Evolutionary conservation across 2,329 filamentous ascomycete species (phyloP).

Genomic region (Alternaria sp.): DNA sequence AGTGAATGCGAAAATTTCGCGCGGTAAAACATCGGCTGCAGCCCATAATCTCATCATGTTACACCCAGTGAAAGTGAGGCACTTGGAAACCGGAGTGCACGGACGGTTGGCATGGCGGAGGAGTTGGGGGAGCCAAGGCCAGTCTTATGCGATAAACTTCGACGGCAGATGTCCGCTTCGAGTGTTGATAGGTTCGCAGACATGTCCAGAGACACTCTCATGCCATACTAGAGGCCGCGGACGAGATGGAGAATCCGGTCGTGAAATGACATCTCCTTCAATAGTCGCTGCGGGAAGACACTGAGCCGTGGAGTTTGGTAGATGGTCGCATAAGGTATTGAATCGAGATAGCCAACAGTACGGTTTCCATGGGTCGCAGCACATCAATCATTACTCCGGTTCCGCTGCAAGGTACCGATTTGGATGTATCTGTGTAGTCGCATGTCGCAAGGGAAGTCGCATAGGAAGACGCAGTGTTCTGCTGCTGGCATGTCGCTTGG

Average conservation of each 20-base stretch:
- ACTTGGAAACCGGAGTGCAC: background rate
- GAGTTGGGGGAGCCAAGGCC: background rate
- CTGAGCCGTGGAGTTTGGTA: background rate
- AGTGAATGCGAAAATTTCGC: constrained; percentile 8
- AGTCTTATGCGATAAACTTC: background rate
- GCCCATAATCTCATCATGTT: background rate
- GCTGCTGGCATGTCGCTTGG: background rate
- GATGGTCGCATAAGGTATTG: background rate
- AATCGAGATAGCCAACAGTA: background rate
- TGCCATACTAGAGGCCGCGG: background rate
- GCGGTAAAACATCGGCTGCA: constrained; percentile 6
- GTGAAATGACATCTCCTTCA: background rate
- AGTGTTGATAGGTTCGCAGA: background rate
- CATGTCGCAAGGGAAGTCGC: background rate
- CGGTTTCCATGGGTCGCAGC: background rate
- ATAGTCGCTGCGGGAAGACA: background rate
- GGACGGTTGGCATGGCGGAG: background rate
- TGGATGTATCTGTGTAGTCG: background rate
- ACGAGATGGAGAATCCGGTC: background rate
- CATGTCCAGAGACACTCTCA: background rate
- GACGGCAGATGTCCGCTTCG: background rate
- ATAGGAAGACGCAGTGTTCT: background rate
- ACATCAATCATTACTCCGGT: background rate
- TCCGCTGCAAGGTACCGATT: background rate
- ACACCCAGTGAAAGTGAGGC: constrained; percentile 12